Conservation (phyloP, 345 rosid genomes). For the Citrus sp. region DNA sequence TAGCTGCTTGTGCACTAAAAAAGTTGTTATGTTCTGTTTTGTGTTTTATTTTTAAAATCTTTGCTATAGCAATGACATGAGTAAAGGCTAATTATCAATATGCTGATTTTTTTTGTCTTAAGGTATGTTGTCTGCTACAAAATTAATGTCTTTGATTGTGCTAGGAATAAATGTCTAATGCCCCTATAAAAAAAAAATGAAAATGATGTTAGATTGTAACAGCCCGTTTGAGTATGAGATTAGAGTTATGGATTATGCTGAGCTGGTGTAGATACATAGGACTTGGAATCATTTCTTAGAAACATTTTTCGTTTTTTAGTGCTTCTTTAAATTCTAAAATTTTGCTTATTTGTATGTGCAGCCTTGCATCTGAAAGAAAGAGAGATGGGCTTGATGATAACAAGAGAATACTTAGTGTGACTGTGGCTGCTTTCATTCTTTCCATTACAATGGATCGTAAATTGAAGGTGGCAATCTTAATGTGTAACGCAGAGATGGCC, state of each 20-base stretch:
- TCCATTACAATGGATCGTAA: slow-evolving; percentile 50
- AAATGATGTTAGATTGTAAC: neutral
- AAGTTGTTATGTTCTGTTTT: neutral
- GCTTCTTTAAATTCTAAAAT: slow-evolving; percentile 9
- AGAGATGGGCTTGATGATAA: slow-evolving; percentile 41
- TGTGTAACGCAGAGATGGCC: slow-evolving; percentile 8
- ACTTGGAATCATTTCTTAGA: slow-evolving; percentile 1
- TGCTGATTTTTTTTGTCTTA: neutral
- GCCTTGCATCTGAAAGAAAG: slow-evolving; percentile 43
- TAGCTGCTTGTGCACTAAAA: slow-evolving; percentile 1
- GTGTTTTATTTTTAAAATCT: neutral
- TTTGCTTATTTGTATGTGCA: slow-evolving; percentile 27
- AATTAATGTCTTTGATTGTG: neutral
- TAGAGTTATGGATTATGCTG: slow-evolving; percentile 5
- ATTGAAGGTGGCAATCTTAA: slow-evolving; percentile 46
- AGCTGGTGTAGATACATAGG: neutral
- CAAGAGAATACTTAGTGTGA: slow-evolving; percentile 43
- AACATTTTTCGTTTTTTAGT: neutral
- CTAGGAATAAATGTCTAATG: neutral
- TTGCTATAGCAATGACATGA: neutral
- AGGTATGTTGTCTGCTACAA: neutral
- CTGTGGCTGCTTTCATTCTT: slow-evolving; percentile 73
- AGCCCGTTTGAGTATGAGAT: slow-evolving; percentile 3
- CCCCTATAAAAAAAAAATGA: too few species aligned
- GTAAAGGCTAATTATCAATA: neutral